A percentile compares a stretch with the other conserved stretches of the same genome.
Conservation (phyloP, 2,329 filamentous ascomycete species). For the Curvularia verruculosa region DNA sequence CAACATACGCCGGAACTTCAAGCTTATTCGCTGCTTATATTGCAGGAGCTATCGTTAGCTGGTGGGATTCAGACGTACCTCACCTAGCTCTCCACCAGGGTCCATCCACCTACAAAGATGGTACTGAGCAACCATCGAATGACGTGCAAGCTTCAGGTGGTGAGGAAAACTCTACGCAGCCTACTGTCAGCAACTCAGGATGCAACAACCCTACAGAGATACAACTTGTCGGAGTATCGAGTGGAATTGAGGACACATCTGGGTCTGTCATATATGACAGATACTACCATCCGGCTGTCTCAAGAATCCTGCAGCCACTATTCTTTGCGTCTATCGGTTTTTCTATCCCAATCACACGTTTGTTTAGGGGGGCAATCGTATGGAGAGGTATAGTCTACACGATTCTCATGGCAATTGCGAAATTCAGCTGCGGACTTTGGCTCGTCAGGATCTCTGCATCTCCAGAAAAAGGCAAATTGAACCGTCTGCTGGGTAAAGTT, state of each 20-base stretch:
- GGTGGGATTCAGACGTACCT: slow-evolving; percentile 60
- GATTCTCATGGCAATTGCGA: slow-evolving; percentile 67
- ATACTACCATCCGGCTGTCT: slow-evolving; percentile 55
- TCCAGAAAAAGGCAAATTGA: not conserved
- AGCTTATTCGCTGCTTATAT: slow-evolving; percentile 67
- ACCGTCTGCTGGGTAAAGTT: not conserved
- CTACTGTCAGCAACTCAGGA: not conserved
- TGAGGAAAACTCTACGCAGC: not conserved
- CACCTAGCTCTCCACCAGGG: too few relatives aligned
- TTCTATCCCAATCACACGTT: slow-evolving; percentile 73
- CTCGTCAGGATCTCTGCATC: slow-evolving; percentile 34
- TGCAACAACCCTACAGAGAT: not conserved
- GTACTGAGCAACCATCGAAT: not conserved
- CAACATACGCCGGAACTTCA: slow-evolving; percentile 67
- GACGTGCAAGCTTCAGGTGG: not conserved
- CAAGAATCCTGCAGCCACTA: slow-evolving; percentile 68
- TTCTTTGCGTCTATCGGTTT: slow-evolving; percentile 82
- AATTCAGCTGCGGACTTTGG: slow-evolving; percentile 51
- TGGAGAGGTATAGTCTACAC: slow-evolving; percentile 78
- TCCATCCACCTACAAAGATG: too few relatives aligned
- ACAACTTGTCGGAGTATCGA: not conserved
- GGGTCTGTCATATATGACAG: slow-evolving; percentile 50
- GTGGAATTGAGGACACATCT: slow-evolving; percentile 5
- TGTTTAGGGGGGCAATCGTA: slow-evolving; percentile 68
- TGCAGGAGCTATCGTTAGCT: slow-evolving; percentile 63